Conservation (phyloP, 2,329 filamentous ascomycete genomes). For the Graphilbum sp. region DNA sequence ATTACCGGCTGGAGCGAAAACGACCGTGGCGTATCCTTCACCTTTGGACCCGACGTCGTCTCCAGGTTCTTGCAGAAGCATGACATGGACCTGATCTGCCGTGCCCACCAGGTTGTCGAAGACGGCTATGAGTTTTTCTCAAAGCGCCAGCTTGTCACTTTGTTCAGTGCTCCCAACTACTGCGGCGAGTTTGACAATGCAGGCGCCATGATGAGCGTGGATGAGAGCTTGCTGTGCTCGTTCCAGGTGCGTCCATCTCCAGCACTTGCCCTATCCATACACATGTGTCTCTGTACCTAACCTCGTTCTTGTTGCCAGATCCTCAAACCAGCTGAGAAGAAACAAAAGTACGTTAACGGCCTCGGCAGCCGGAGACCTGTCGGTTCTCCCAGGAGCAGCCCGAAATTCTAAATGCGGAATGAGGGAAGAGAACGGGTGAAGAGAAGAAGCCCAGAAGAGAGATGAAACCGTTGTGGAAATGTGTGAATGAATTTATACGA, state of each 20-base stretch:
- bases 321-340: constrained; percentile 99
- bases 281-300: constrained; percentile 7
- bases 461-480: constrained; percentile 38
- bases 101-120: constrained; percentile 96
- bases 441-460: neutral
- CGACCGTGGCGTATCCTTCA: constrained; percentile 95
- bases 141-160: constrained; percentile 88
- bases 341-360: constrained; percentile 96
- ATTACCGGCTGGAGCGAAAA: constrained; percentile 99
- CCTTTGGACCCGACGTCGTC: constrained; percentile 93
- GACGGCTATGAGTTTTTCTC: constrained; percentile 99
- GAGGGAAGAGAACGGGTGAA: neutral
- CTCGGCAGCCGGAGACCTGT: constrained; percentile 49
- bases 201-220: constrained; percentile 99
- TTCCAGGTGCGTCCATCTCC: constrained; percentile 59
- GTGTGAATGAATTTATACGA: constrained; percentile 53
- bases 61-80: constrained; percentile 97
- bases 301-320: constrained; percentile 39
- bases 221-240: constrained; percentile 94
- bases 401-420: constrained; percentile 6
- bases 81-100: constrained; percentile 98
- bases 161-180: constrained; percentile 98
- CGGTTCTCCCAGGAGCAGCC: constrained; percentile 53
- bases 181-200: constrained; percentile 99
- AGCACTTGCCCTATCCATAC: neutral